Conservation (phyloP, 768 basidiomycete genomes). For the Xerocomus spinulosus region DNA sequence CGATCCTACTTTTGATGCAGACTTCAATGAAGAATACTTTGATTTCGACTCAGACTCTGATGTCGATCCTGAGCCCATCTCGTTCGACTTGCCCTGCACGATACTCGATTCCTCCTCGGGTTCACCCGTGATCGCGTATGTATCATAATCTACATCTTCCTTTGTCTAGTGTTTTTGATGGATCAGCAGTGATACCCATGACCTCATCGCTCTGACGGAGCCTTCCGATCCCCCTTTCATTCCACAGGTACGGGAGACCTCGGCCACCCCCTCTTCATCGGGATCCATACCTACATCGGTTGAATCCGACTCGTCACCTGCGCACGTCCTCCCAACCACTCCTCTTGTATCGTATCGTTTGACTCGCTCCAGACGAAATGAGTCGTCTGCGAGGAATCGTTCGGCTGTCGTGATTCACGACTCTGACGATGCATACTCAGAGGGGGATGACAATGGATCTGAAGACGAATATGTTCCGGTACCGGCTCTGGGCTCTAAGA, state of each 20-base stretch:
- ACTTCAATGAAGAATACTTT: conserved; percentile 23
- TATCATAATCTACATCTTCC: background rate
- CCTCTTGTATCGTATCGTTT: conserved; percentile 5
- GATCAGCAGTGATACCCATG: conserved; percentile 15
- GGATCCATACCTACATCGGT: background rate
- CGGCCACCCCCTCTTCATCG: conserved; percentile 3
- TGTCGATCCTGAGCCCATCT: conserved; percentile 22
- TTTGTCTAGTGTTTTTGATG: conserved; percentile 14
- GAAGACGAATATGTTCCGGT: conserved; percentile 47
- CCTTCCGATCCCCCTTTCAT: conserved; percentile 13
- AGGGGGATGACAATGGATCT: conserved; percentile 36
- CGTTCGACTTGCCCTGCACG: conserved; percentile 13
- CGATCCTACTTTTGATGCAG: conserved; percentile 17
- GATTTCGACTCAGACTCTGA: conserved; percentile 31
- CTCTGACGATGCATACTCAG: conserved; percentile 30
- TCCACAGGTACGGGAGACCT: conserved; percentile 5
- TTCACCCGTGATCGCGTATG: conserved; percentile 25
- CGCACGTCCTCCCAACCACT: background rate
- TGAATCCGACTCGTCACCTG: background rate
- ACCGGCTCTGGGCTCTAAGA: conserved; percentile 29
- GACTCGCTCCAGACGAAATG: conserved; percentile 14
- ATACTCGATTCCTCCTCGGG: conserved; percentile 4
- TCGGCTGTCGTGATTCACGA: conserved; percentile 3
- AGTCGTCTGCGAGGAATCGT: background rate
- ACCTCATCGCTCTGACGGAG: background rate